Base-by-base conservation (phyloP, 2,329 filamentous ascomycete species). In the Cercospora beticola region DNA sequence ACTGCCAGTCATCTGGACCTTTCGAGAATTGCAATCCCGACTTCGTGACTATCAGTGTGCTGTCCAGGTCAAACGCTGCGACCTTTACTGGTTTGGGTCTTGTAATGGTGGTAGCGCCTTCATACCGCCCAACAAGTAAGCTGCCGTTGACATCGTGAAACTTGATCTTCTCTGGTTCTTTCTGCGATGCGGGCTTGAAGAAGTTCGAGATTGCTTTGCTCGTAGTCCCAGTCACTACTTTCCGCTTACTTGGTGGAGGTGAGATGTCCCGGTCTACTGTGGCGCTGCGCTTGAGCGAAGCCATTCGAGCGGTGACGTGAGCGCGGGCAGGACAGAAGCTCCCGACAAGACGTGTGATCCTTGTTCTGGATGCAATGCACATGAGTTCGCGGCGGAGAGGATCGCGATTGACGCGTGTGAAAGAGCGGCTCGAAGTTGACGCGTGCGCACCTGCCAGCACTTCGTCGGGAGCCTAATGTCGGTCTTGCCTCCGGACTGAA, bases 181-280 rank as follows among this genome's bases (percentile, higher is more conserved):
- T 97, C 78, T 97, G 88, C 0, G 93, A 97, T 0, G 86, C 78
- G 0, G 94, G 94, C 0, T 90, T 97, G 81, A 98, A 98, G 83
- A 98, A 98, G 64, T 87, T 92, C 21, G 91, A 87, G 1, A 97
- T 88, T 1, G 90, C 88, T 68, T 81, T 88, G 78, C 88, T 86
- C 36, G 84, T 88, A 4, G 85, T 85, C 5, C 83, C 83, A 3
- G 85, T 83, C 64, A 83, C 82, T 62, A 86, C 81, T 74, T 85
- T 86, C 46, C 86, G 81, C 76, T 86, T 88, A 14, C 84, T 74
- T 23, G 85, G 83, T 61, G 87, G 87, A 56, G 87, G 87, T 65
- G 87, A 89, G 56, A 89, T 83, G 62, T 82, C 78, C 64, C 80
- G 76, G 66, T 81, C 78, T 69, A 78, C 76, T 7, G 80, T 79